phyloP scores from a whole-genome alignment of 23 red algal genomes.

The Gracilaria domingensis region DNA sequence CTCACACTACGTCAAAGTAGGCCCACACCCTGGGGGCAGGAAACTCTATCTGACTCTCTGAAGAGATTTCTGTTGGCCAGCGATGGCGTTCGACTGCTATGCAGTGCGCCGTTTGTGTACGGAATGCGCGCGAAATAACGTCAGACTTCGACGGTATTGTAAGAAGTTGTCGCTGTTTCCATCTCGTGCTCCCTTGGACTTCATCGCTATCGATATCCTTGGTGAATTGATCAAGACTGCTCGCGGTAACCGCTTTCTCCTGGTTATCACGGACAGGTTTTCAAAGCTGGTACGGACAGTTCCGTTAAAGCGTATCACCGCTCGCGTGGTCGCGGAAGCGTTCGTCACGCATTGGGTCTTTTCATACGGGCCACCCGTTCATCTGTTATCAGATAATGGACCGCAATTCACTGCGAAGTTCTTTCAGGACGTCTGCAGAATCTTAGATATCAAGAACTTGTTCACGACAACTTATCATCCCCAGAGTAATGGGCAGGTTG shows the following conservation, averaged over 20 bases:
- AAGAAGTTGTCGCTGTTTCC: too few relatives aligned
- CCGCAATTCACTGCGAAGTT: too few relatives aligned
- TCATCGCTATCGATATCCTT: conserved; percentile 25
- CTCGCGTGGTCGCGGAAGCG: not conserved
- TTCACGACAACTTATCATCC: too few relatives aligned
- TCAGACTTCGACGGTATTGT: too few relatives aligned
- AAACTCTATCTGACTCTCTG: not conserved
- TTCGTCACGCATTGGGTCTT: not conserved
- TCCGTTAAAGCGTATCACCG: conserved; percentile 6
- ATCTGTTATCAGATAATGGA: too few relatives aligned
- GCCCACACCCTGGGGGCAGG: not conserved
- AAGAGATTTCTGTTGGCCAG: too few relatives aligned
- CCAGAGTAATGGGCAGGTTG: too few relatives aligned
- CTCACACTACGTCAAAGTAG: conserved; percentile 20
- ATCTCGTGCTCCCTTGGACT: not conserved
- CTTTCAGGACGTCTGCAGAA: too few relatives aligned
- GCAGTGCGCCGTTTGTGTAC: too few relatives aligned
- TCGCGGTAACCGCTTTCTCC: conserved; percentile 17
- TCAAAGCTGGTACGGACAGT: conserved; percentile 19
- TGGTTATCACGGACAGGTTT: conserved; percentile 53
- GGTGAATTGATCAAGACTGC: conserved; percentile 9
- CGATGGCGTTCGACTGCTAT: too few relatives aligned
- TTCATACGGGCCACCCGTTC: not conserved
- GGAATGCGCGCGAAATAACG: too few relatives aligned
- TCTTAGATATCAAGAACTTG: too few relatives aligned